Base-by-base conservation (phyloP, 192 early-diverging fungal genomes). In the Backusella macrospora region DNA sequence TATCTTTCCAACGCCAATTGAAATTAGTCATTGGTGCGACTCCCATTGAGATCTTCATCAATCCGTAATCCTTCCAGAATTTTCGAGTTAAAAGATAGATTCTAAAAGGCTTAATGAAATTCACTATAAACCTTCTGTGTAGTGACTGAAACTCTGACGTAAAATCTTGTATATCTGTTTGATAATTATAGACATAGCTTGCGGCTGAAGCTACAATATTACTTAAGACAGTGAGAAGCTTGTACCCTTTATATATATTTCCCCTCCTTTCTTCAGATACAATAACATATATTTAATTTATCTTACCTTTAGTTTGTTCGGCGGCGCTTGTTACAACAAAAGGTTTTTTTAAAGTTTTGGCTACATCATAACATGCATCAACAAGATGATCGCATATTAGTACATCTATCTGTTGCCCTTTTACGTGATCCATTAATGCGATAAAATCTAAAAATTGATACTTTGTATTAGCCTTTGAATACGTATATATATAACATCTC, bases 311-410 rank as follows among this genome's bases (percentile, higher is more conserved):
- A 68, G 14, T 68, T 2, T 46, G 14, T n/a, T 59, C 65, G 1
- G 62, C 12, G 12, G 70, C 62, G 8, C 70, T 72, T 8, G 78
- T 79, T 3, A 79, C 13, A 6, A 75, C 37, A 43, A 68, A 79
- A n/a, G 78, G 78, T 1, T 75, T 70, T 29, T 65, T 46, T 14
- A 37, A 8, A 12, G 37, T 26, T 21, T 34, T 52, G 4, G 78
- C 78, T 0, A 65, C 73, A 26, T 67, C 69, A 6, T 40, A 21
- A 49, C 78, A 79, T n/a, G 38, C 37, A 21, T 70, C 62, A 8
- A 47, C 29, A 70, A 79, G 66, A 26, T 65, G 46, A 40, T 78
- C 77, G 18, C 77, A 78, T 23, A 78, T 15, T 14, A 65, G 48
- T 8, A 66, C 37, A 21, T 66, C 65, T 13, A 66, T 38, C 40